Evolutionary conservation across 768 basidiomycete genomes (phyloP), one percentile per base, ranked within the genome.

Genomic region (Tulasnella calospora): DNA sequence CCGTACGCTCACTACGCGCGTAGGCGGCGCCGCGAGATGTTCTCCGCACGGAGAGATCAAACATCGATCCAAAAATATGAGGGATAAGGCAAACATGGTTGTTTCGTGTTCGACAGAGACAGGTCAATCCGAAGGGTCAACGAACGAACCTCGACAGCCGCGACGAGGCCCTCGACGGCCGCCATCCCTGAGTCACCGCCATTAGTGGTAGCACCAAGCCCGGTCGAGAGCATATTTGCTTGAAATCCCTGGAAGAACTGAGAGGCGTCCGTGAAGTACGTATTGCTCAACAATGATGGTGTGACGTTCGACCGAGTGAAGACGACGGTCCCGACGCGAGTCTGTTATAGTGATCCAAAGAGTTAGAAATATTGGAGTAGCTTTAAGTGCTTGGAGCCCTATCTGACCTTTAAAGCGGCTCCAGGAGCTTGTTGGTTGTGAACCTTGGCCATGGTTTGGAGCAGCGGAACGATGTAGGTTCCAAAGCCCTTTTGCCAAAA

Each of bases 101-200:
- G 1, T 44, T 44, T 19, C 2, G 44, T 12, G 21, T 51, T 76
- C 47, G 35, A 51, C 9, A 15, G 0, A 30, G 15, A 19, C 7
- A 76, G 36, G 44, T 51, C 15, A 33, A 35, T 67, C n/a, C n/a
- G n/a, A 51, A 27, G 17, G 5, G 36, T 38, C 71, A 40, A 76
- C 36, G 35, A 41, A 76, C 36, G 55, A 71, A 77, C 76, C 70
- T 77, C 76, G 4, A 70, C 61, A 33, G 61, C 76, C 30, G 76
- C 70, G 40, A 77, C 76, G 33, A 77, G 70, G n/a, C 76, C 76
- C 27, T 77, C 76, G 12, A 77, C n/a, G n/a, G 69, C 55, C 21
- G 76, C 38, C 76, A 77, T 77, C 40, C 76, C 76, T 12, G 51
- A 38, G 30, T 69, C 70, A 40, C 38, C n/a, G 35, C 38, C 61